These are phyloP conservation scores for Coemansia erecta DNA, from an alignment of 192 early-diverging fungal genomes.

Conservation along the genomic window DNA sequence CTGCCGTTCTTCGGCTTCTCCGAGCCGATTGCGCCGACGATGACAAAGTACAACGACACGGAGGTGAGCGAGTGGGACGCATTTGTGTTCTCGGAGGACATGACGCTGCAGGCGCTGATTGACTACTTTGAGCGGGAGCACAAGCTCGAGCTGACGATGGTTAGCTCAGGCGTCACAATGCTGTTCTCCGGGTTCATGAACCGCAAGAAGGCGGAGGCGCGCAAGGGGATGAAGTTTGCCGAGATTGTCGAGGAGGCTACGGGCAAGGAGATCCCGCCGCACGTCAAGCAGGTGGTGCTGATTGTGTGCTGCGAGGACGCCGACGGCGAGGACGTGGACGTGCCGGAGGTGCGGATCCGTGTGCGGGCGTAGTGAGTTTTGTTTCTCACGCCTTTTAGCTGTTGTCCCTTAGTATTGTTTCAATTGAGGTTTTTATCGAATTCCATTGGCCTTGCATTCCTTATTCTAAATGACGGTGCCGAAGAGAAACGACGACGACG, in stretches of 20 bases:
- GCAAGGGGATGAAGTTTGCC: conserved; percentile 77
- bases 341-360: conserved; percentile 47
- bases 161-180: conserved; percentile 90
- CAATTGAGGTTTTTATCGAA: too few species aligned
- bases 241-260: conserved; percentile 76
- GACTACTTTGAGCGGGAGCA: conserved; percentile 79
- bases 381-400: too few species aligned
- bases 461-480: too few species aligned
- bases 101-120: conserved; percentile 88
- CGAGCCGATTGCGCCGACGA: conserved; percentile 91
- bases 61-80: conserved; percentile 96
- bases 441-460: too few species aligned
- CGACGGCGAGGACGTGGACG: conserved; percentile 87
- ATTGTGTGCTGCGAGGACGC: conserved; percentile 86
- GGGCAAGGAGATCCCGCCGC: conserved; percentile 82
- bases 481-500: background rate
- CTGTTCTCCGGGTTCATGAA: conserved; percentile 87
- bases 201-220: conserved; percentile 82
- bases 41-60: conserved; percentile 79
- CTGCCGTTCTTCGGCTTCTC: conserved; percentile 99
- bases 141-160: conserved; percentile 88
- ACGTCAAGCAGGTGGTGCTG: conserved; percentile 83
- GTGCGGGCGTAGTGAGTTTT: conserved; percentile 30
- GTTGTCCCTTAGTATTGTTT: background rate
- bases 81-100: conserved; percentile 78